These are phyloP conservation scores for Xylariales sp. DNA, from an alignment of 2,329 filamentous ascomycete species.

Conservation along the genomic window DNA sequence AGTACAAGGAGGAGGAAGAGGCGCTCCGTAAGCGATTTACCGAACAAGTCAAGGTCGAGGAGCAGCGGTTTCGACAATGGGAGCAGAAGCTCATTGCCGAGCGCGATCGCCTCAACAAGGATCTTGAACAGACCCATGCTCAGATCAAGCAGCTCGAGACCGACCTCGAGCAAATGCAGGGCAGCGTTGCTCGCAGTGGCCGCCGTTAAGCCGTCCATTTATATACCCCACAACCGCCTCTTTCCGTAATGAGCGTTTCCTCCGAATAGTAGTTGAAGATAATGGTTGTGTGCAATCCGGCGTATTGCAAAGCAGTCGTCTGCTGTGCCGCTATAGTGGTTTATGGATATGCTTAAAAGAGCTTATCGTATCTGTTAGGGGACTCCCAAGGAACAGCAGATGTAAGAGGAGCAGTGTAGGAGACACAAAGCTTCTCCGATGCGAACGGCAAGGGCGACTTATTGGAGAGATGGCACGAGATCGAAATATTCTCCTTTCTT, in stretches of 20 bases:
- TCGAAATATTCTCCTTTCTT: conserved; percentile 26
- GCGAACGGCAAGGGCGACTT: neutral
- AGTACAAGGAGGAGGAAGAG: conserved; percentile 99
- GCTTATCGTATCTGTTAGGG: conserved; percentile 6
- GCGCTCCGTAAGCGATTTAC: conserved; percentile 97
- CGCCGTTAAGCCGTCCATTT: conserved; percentile 61
- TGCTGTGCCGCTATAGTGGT: neutral
- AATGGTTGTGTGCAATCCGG: too few species aligned
- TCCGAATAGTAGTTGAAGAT: conserved; percentile 4
- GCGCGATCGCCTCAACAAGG: conserved; percentile 99
- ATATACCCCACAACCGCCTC: conserved; percentile 13
- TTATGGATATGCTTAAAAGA: conserved; percentile 13
- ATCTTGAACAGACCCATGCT: conserved; percentile 95
- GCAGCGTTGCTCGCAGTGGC: conserved; percentile 82
- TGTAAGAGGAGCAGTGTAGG: too few species aligned
- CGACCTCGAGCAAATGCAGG: conserved; percentile 92
- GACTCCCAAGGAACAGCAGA: neutral
- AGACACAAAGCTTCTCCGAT: neutral
- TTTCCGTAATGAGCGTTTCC: conserved; percentile 5
- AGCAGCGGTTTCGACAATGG: conserved; percentile 98
- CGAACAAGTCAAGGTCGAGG: conserved; percentile 99
- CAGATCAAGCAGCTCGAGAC: conserved; percentile 86
- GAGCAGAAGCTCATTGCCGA: conserved; percentile 99
- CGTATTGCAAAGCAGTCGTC: conserved; percentile 2
- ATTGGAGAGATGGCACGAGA: conserved; percentile 11